phyloP scores from a whole-genome alignment of 495 filamentous ascomycete genomes.

The Tirmania nivea region DNA sequence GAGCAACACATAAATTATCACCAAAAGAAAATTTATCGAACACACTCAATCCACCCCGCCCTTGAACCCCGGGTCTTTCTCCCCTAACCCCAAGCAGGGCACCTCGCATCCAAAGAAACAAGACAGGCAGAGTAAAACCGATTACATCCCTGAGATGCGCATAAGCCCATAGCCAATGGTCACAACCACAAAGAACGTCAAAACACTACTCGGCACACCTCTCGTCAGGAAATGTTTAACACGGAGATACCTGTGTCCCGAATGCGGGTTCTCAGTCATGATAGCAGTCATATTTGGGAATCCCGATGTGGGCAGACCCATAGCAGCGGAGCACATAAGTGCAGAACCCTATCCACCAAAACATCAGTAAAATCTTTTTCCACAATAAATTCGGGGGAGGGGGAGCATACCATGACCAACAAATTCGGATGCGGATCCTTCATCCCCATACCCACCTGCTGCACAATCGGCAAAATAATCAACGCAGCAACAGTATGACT shows the following conservation, averaged over 20 bases:
- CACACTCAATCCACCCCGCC: too few relatives aligned
- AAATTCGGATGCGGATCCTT: conserved; percentile 79
- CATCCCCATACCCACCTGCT: conserved; percentile 64
- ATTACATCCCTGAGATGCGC: conserved; percentile 50
- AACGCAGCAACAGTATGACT: conserved; percentile 90
- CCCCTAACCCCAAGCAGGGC: too few relatives aligned
- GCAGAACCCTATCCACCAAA: conserved; percentile 30
- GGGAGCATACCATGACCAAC: conserved; percentile 49
- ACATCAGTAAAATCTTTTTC: too few relatives aligned
- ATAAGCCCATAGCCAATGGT: conserved; percentile 75
- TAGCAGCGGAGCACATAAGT: conserved; percentile 45
- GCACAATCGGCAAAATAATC: conserved; percentile 81
- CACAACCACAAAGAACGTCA: conserved; percentile 63
- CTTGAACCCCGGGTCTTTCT: too few relatives aligned
- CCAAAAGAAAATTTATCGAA: too few relatives aligned
- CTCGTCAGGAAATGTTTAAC: conserved; percentile 87
- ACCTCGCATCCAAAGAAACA: too few relatives aligned
- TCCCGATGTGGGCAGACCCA: conserved; percentile 84
- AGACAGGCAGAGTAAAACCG: background rate
- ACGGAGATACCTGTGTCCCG: conserved; percentile 72
- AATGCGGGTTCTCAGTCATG: conserved; percentile 92
- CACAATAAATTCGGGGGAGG: too few relatives aligned
- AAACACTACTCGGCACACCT: conserved; percentile 65
- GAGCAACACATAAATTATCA: too few relatives aligned
- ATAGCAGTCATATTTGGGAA: conserved; percentile 99